Base-by-base conservation (phyloP, 2,329 filamentous ascomycete species). In the Capronia coronata region DNA sequence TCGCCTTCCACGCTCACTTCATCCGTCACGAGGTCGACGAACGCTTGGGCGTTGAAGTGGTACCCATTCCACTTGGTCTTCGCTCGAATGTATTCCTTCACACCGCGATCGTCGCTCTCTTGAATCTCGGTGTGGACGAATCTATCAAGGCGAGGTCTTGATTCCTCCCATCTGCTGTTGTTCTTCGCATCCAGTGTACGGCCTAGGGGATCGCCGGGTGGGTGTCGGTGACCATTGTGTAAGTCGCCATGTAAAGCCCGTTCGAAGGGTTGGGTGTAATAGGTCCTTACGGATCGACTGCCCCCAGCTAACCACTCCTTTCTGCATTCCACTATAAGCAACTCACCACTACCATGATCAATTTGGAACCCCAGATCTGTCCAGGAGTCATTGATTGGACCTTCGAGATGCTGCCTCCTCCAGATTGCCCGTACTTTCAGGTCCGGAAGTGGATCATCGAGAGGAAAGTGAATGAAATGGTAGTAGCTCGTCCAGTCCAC, bases 401-500 rank as follows among this genome's bases (percentile, higher is more conserved):
- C 55, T 16, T 58, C 55, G 30, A 53, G 46, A 40, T 58, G 51
- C 34, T 58, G 52, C 16, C 55, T 29, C 7, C 55, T 43, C 49
- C 49, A 58, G 18, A 58, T 48, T 10, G 40, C 37, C 29, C 41
- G 30, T 16, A 51, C 35, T 14, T 23, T 35, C 7, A 51, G 37
- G 11, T 67, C 65, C n/a, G 74, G 71, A 2, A 68, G 63, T 25
- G 70, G 60, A 6, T 58, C 51, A 4, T 57, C 55, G 9, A 87
- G 68, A 1, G 76, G 77, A 50, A 87, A 79, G 8, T 82, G 77
- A 38, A 80, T 71, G 62, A 79, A 84, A 49, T 80, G 75, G 61
- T 88, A 90, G 61, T 79, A 84, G 0, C 82, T 86, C 0, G 78
- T 79, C 75, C 79, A 84, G 49, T 84, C 77, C 3, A 78, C 71